Conservation (phyloP, 495 filamentous ascomycete genomes). For the Penicillium longicatenatum region DNA sequence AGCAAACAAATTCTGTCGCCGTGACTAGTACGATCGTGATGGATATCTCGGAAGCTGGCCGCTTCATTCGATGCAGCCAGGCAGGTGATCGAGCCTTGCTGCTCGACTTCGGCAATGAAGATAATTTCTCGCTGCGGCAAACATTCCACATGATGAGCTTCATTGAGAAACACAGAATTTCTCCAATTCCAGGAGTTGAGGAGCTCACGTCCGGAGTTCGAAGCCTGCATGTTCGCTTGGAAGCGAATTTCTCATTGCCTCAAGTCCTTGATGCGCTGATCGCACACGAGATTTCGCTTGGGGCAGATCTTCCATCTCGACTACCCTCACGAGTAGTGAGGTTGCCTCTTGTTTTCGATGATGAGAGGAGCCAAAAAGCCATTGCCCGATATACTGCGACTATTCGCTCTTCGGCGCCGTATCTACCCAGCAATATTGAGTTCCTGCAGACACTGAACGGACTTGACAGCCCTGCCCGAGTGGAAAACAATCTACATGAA, state of each 20-base stretch:
- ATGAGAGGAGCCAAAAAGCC: constrained; percentile 7
- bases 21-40: not conserved
- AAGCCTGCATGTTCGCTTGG: constrained; percentile 8
- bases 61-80: constrained; percentile 8
- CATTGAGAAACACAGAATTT: constrained; percentile 5
- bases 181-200: constrained; percentile 9
- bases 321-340: constrained; percentile 6
- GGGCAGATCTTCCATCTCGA: constrained; percentile 1
- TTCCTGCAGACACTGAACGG: constrained; percentile 12
- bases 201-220: constrained; percentile 11
- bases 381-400: constrained; percentile 9
- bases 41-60: constrained; percentile 6
- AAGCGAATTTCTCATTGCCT: constrained; percentile 3
- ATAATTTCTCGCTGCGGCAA: constrained; percentile 7
- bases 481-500: constrained; percentile 5
- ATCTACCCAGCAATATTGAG: constrained; percentile 13
- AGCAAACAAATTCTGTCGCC: not conserved
- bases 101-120: constrained; percentile 8
- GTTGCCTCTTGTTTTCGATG: constrained; percentile 10
- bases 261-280: constrained; percentile 10
- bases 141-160: constrained; percentile 14
- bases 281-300: constrained; percentile 5
- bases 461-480: not conserved
- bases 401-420: constrained; percentile 13
- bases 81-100: constrained; percentile 11